Conservation (phyloP, 257 asterid species). For the Jasminum sambac region DNA sequence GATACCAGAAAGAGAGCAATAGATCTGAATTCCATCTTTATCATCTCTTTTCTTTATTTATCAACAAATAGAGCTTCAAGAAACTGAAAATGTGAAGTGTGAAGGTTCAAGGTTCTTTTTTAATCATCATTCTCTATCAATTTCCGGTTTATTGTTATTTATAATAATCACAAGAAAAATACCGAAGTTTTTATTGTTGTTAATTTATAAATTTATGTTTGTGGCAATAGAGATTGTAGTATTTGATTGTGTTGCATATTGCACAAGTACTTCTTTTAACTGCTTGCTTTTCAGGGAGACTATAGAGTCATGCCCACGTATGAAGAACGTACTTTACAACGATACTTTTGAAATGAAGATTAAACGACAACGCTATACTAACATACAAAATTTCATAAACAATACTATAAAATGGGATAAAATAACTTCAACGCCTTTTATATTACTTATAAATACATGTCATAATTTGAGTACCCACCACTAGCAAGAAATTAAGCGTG, state of each 20-base stretch:
- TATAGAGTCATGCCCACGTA: background rate
- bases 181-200: background rate
- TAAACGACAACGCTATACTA: too few species aligned
- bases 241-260: slow-evolving; percentile 12
- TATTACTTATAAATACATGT: too few species aligned
- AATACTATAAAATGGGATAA: too few species aligned
- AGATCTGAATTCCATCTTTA: too few species aligned
- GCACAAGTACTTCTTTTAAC: background rate
- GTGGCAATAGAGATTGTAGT: background rate
- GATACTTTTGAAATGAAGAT: too few species aligned
- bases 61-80: background rate
- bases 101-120: too few species aligned
- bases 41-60: background rate
- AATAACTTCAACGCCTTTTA: too few species aligned
- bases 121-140: background rate
- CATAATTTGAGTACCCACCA: too few species aligned
- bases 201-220: too few species aligned
- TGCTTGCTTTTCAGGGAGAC: background rate
- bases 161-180: slow-evolving; percentile 30
- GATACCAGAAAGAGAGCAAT: too few species aligned
- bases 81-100: background rate
- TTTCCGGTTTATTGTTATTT: slow-evolving; percentile 29
- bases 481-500: slow-evolving; percentile 27
- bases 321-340: slow-evolving; percentile 18
- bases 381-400: too few species aligned